A percentile compares a stretch with the other conserved stretches of the same genome.
These are phyloP conservation scores for Psilocybe azurescens DNA, from an alignment of 768 basidiomycete genomes.

Conservation along the genomic window DNA sequence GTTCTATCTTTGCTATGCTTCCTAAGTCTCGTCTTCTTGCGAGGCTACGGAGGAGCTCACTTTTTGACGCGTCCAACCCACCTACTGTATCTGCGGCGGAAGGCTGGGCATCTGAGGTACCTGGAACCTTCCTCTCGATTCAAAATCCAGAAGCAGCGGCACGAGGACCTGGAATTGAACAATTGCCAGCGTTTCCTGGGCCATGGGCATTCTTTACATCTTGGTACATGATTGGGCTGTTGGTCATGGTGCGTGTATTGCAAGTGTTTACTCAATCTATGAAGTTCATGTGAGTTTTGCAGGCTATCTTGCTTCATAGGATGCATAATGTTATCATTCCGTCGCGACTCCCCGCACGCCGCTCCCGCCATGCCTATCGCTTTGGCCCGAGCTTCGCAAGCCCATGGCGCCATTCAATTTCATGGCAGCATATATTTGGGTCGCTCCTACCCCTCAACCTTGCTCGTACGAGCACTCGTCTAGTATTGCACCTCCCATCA, in stretches of 20 bases:
- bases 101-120: constrained; percentile 11
- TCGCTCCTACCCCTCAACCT: constrained; percentile 69
- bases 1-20: constrained; percentile 45
- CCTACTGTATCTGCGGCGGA: constrained; percentile 19
- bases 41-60: constrained; percentile 11
- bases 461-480: constrained; percentile 60
- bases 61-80: constrained; percentile 12
- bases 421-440: constrained; percentile 34
- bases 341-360: constrained; percentile 43
- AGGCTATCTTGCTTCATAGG: constrained; percentile 75
- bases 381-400: constrained; percentile 23
- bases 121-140: constrained; percentile 1
- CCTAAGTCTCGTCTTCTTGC: constrained; percentile 26
- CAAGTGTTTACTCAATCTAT: not conserved
- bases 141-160: not conserved
- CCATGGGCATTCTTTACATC: constrained; percentile 79
- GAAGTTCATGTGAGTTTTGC: constrained; percentile 1
- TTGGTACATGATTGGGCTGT: constrained; percentile 69
- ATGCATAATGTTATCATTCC: constrained; percentile 83
- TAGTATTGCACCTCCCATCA: constrained; percentile 65
- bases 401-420: constrained; percentile 21
- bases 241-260: constrained; percentile 59
- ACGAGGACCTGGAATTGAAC: constrained; percentile 4
- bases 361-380: constrained; percentile 31
- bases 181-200: constrained; percentile 46